Conservation (phyloP, 2,329 filamentous ascomycete genomes). For the Laburnicola sp. region DNA sequence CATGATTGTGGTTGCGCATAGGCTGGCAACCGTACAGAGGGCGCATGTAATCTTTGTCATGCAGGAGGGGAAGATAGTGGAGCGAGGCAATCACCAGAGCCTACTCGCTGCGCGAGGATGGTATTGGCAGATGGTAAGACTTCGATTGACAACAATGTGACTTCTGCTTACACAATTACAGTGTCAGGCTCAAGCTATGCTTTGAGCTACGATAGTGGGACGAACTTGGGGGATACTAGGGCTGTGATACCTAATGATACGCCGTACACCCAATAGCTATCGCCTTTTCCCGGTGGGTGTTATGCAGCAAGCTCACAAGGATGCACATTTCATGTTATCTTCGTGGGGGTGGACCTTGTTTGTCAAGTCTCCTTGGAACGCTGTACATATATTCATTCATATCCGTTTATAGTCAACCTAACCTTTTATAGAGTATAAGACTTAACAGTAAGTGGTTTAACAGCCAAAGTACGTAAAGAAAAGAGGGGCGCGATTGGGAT, state of each 20-base stretch:
- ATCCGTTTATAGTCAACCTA: no score
- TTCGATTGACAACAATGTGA: neutral
- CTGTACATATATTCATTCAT: conserved; percentile 5
- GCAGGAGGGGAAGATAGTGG: conserved; percentile 42
- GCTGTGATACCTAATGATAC: no score
- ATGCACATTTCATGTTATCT: no score
- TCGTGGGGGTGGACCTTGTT: neutral
- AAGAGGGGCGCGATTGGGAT: no score
- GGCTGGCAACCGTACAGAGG: conserved; percentile 44
- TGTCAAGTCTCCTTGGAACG: conserved; percentile 2
- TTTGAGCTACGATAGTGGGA: no score
- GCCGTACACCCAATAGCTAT: no score
- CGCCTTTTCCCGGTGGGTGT: no score
- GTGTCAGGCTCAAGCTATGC: conserved; percentile 8
- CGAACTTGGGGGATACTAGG: no score
- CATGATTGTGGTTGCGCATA: conserved; percentile 43
- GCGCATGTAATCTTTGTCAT: conserved; percentile 45
- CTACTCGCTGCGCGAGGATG: conserved; percentile 3
- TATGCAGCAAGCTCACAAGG: no score
- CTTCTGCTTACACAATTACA: neutral
- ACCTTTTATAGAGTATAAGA: no score
- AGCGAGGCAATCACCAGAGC: conserved; percentile 18
- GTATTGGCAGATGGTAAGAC: conserved; percentile 20
- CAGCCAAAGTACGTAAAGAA: no score
- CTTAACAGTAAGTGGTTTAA: no score